phyloP scores from a whole-genome alignment of 1,284 basidiomycete genomes.

The Porogramme epimiltina region DNA sequence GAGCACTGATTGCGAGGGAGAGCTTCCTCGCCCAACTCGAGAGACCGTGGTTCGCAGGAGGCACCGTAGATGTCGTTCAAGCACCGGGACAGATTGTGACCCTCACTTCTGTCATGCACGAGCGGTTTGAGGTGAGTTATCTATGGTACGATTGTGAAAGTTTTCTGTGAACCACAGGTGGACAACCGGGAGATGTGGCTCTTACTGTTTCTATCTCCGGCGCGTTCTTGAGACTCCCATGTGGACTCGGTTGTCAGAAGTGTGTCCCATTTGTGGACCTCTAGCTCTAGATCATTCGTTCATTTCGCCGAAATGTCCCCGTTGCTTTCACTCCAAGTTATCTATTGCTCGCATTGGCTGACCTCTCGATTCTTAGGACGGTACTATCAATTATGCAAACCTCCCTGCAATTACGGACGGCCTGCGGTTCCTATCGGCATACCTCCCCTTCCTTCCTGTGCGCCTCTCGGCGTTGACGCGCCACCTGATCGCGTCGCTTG shows the following conservation, averaged over 20 bases:
- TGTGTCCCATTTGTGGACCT: too few relatives aligned
- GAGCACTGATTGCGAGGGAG: constrained; percentile 76
- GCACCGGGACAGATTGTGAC: constrained; percentile 73
- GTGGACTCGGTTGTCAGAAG: too few relatives aligned
- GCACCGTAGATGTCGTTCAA: constrained; percentile 80
- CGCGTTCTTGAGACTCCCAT: too few relatives aligned
- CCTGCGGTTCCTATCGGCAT: constrained; percentile 71
- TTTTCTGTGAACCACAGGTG: too few relatives aligned
- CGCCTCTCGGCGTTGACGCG: constrained; percentile 65
- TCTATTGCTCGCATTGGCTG: neutral
- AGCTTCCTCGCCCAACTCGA: constrained; percentile 59
- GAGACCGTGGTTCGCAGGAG: constrained; percentile 84
- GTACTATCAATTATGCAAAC: constrained; percentile 79
- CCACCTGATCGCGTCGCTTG: constrained; percentile 54
- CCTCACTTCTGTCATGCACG: constrained; percentile 56
- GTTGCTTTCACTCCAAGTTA: too few relatives aligned
- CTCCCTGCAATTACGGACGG: constrained; percentile 77
- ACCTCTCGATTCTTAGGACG: constrained; percentile 52
- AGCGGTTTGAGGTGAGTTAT: constrained; percentile 72
- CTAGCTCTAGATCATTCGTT: too few relatives aligned
- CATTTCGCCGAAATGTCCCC: too few relatives aligned
- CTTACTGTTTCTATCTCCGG: too few relatives aligned
- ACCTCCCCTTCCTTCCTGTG: constrained; percentile 74
- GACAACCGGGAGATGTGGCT: too few relatives aligned
- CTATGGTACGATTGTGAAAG: too few relatives aligned